Conservation (phyloP, 2,329 filamentous ascomycete genomes). For the Fusarium tuaranense region DNA sequence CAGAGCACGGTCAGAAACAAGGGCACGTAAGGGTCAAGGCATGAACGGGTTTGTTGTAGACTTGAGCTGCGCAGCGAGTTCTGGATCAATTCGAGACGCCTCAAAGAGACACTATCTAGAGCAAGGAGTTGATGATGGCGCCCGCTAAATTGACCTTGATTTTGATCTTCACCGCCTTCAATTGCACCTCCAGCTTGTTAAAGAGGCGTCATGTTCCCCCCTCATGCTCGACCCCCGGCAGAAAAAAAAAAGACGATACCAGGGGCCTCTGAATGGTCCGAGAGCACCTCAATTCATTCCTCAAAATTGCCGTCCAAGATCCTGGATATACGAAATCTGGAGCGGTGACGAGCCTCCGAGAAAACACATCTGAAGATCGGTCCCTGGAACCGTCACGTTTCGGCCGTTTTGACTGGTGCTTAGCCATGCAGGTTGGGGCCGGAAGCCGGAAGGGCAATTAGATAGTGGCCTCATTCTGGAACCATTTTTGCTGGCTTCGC, state of each 20-base stretch:
- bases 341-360: slow-evolving; percentile 31
- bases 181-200: slow-evolving; percentile 10
- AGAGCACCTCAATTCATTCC: slow-evolving; percentile 21
- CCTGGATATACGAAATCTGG: slow-evolving; percentile 30
- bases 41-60: slow-evolving; percentile 5
- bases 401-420: slow-evolving; percentile 30
- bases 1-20: slow-evolving; percentile 25
- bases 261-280: slow-evolving; percentile 35
- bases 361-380: background rate
- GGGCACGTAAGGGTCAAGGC: slow-evolving; percentile 15
- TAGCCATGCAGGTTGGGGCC: slow-evolving; percentile 33
- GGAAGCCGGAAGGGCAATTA: slow-evolving; percentile 49
- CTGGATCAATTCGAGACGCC: slow-evolving; percentile 21
- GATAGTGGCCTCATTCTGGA: slow-evolving; percentile 52
- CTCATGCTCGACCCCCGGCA: slow-evolving; percentile 17
- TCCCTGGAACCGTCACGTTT: slow-evolving; percentile 10
- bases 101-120: background rate
- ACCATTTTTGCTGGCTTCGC: slow-evolving; percentile 38
- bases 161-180: slow-evolving; percentile 38
- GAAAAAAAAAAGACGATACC: slow-evolving; percentile 16
- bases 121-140: slow-evolving; percentile 8
- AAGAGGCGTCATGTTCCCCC: slow-evolving; percentile 12
- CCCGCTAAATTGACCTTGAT: slow-evolving; percentile 19
- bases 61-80: slow-evolving; percentile 15
- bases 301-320: slow-evolving; percentile 41